A percentile compares a stretch with the other conserved stretches of the same genome.
Evolutionary conservation across 192 early-diverging fungal species (phyloP).

Genomic region (Gorgonomyces haynaldii): DNA sequence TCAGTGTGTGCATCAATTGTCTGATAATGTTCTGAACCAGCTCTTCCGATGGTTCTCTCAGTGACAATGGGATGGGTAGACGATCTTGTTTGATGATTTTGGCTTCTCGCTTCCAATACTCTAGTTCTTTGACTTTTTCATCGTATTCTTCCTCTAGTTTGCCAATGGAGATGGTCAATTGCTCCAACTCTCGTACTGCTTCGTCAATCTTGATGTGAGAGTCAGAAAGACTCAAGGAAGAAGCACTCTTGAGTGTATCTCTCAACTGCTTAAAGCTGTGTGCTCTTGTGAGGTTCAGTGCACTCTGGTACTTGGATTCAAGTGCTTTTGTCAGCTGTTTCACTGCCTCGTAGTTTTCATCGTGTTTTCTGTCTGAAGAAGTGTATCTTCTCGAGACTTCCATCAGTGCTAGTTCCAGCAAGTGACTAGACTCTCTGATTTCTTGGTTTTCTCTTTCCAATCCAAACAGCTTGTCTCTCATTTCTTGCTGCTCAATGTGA

Average conservation of each 20-base stretch:
- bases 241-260: too few relatives aligned
- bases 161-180: not conserved
- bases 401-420: slow-evolving; percentile 9
- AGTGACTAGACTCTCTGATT: slow-evolving; percentile 11
- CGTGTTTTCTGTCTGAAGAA: too few relatives aligned
- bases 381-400: slow-evolving; percentile 3
- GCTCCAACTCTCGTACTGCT: not conserved
- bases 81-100: not conserved
- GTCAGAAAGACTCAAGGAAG: too few relatives aligned
- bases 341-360: too few relatives aligned
- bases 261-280: too few relatives aligned
- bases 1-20: slow-evolving; percentile 30
- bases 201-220: too few relatives aligned
- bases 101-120: not conserved
- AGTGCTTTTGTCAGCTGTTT: too few relatives aligned
- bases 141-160: not conserved
- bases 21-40: slow-evolving; percentile 18
- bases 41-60: slow-evolving; percentile 9
- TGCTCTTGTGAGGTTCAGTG: too few relatives aligned
- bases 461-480: slow-evolving; percentile 10
- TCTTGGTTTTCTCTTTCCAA: not conserved
- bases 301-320: too few relatives aligned
- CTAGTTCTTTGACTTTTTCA: not conserved
- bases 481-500: slow-evolving; percentile 26
- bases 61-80: not conserved